Base-by-base conservation (phyloP, 2,329 filamentous ascomycete species). In the Fusarium avenaceum region DNA sequence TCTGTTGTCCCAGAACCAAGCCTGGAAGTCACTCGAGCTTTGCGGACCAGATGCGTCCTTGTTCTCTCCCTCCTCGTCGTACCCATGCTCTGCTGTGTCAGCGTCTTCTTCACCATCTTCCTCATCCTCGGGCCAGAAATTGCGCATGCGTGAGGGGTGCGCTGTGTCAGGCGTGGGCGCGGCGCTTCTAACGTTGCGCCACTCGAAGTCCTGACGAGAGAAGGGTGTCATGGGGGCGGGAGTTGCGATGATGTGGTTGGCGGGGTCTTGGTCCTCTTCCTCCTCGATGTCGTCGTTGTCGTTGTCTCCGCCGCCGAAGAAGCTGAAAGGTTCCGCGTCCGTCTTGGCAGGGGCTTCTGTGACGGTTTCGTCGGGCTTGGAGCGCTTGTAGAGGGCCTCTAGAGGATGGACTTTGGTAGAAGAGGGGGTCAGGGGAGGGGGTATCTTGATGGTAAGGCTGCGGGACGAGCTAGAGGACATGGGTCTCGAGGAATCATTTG, bases 91-190 rank as follows among this genome's bases (percentile, higher is more conserved):
- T 19, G 74, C 75, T 17, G 72, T 76, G 9, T 76, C 77, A 1
- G 76, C 75, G 2, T 66, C 68, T 6, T 84, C 81, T 15, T 77
- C 77, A 1, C 35, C 57, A 17, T 78, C 76, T 3, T 77, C 75
- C 2, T 77, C 76, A 79, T 13, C 61, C 32, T 64, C 83, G 79
- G 10, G 85, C 84, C 86, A 89, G 26, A 90, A 83, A 66, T 84
- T 82, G 74, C 90, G 90, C 57, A 83, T 85, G 28, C 88, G 87
- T 40, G 84, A 89, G 3, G 92, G 89, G 62, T 94, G 89, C 3
- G 93, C 93, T 0, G 96, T 98, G 76, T 99, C 96, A 0, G 96
- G 96, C 0, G 96, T 99, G 0, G 96, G 96, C 4, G 96, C 96
- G 7, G 94, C 94, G 76, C 94, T 97, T 57, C 96, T 87, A n/a